Base-by-base conservation (phyloP, 352 stramenopile species). In the Phytopythium delawarense region DNA sequence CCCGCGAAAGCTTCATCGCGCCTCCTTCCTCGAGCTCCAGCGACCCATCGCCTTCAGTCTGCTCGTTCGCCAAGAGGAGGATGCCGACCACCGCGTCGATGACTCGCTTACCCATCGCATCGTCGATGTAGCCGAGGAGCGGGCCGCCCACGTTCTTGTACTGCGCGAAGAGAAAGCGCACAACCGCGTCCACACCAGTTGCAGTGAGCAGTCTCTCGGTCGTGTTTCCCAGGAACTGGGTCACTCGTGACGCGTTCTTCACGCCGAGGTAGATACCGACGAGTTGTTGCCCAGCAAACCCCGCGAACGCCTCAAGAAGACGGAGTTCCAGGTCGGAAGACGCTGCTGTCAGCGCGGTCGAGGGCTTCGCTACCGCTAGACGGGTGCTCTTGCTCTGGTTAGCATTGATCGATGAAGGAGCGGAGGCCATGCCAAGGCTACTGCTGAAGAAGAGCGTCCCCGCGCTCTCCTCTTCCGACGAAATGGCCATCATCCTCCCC, bases 321-420 rank as follows among this genome's bases (percentile, higher is more conserved):
- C 74, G 78, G 50, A 91, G 67, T 62, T 91, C 79, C 39, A 91
- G 63, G 64, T 91, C 81, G 2, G 65, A 80, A 25, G 74, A 15
- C n/a, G 42, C 39, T 1, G 55, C 55, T 13, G 55, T 44, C 5
- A 61, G 28, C 39, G 37, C 1, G 18, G 0, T 2, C 4, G 21
- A 39, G 0, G 54, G 15, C 54, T 60, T 15, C 32, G 23, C 39
- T 1, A 40, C 35, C 16, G 16, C 40, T 15, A 61, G 23, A 2
- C 25, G 5, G 39, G 16, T 9, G 39, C 37, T 45, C 25, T 2
- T 11, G 18, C 4, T 18, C 8, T 28, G n/a, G 32, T 1, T 8
- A 18, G 13, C 5, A 18, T 3, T 5, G 18, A 18, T 52, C 2
- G 55, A 32, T 7, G 39, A 42, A 7, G 39, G 21, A 7, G 55